Percentiles rank a stretch among this genome's conserved stretches.
phyloP scores from a whole-genome alignment of 352 stramenopile species.

The Blastocystis sp. region DNA sequence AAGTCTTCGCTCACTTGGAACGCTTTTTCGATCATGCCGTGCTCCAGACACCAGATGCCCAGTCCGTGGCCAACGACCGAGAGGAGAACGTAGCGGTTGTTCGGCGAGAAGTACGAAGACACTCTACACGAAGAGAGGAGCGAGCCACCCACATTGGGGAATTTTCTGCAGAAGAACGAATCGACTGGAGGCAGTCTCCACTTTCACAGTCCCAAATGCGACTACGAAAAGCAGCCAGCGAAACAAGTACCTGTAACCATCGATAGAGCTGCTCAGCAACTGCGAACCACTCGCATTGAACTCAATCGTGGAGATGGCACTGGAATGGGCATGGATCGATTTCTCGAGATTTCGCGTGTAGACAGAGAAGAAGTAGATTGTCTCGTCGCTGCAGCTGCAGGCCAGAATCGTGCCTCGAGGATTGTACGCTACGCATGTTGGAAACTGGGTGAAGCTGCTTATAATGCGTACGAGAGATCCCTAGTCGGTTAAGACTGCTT shows the following conservation, averaged over 20 bases:
- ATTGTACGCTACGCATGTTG: constrained; percentile 18
- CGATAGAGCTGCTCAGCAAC: background rate
- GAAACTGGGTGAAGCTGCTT: background rate
- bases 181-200: constrained; percentile 6
- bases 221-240: background rate
- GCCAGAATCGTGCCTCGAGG: constrained; percentile 21
- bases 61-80: background rate
- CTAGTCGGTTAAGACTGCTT: background rate
- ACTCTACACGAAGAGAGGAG: background rate
- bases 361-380: constrained; percentile 59
- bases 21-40: background rate
- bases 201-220: constrained; percentile 55
- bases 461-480: constrained; percentile 21
- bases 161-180: background rate
- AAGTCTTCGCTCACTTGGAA: background rate
- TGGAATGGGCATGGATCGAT: constrained; percentile 42
- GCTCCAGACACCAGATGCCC: constrained; percentile 4
- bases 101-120: background rate
- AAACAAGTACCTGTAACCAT: constrained; percentile 6
- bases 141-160: background rate
- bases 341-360: constrained; percentile 10
- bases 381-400: constrained; percentile 17
- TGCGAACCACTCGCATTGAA: constrained; percentile 7
- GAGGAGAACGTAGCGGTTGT: constrained; percentile 17
- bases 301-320: constrained; percentile 12